These are phyloP conservation scores for Chloromonas sp. DNA, from an alignment of 163 green algal species.

Conservation along the genomic window DNA sequence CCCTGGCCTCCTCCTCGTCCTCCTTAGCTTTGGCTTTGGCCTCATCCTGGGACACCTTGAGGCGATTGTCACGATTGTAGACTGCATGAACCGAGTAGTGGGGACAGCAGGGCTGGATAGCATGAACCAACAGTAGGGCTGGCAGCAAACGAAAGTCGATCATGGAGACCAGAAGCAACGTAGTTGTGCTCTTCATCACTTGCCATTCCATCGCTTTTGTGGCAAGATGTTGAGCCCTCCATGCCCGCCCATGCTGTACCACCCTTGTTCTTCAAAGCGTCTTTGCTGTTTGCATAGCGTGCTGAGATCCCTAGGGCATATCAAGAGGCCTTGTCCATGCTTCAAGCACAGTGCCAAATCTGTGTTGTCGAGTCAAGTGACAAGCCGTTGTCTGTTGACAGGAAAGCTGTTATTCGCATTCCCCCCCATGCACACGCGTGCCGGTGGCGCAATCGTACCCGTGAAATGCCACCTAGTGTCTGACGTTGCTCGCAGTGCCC, in stretches of 20 bases:
- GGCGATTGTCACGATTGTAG: slow-evolving; percentile 70
- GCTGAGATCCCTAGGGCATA: no score
- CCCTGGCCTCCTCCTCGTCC: slow-evolving; percentile 33
- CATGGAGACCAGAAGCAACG: slow-evolving; percentile 4
- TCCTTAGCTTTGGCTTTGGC: slow-evolving; percentile 47
- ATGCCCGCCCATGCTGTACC: slow-evolving; percentile 75
- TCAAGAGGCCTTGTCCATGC: no score
- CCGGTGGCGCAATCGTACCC: no score
- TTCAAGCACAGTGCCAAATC: no score
- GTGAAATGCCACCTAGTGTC: no score
- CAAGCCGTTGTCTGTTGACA: no score
- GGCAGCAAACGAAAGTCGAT: slow-evolving; percentile 6
- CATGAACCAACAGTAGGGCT: background rate
- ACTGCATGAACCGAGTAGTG: slow-evolving; percentile 36
- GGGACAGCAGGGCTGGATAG: background rate
- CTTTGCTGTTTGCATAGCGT: no score
- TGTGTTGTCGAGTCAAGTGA: no score
- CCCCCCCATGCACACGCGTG: no score
- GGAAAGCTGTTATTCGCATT: no score
- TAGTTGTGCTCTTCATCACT: background rate
- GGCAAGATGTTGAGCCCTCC: slow-evolving; percentile 92
- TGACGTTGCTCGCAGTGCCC: no score
- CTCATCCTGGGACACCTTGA: slow-evolving; percentile 78
- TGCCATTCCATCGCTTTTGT: slow-evolving; percentile 92
- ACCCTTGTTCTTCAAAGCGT: no score